A percentile compares a stretch with the other conserved stretches of the same genome.
Evolutionary conservation across 1,284 basidiomycete species (phyloP).

Genomic region (Thelephora terrestris): DNA sequence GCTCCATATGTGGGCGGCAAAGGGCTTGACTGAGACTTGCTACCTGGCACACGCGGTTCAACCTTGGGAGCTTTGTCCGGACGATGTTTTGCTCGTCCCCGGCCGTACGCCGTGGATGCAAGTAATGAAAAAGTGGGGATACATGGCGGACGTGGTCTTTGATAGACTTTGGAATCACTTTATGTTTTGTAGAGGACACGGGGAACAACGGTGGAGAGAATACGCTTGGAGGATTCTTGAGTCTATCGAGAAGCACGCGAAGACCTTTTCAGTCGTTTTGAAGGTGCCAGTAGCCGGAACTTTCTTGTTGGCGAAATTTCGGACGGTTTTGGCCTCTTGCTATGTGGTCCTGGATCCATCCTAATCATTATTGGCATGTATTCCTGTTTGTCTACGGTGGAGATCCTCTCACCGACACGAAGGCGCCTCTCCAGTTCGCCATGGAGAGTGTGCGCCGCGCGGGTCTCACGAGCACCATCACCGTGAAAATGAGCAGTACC

Average conservation of each 20-base stretch:
- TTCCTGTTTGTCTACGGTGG: too few relatives aligned
- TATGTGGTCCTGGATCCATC: too few relatives aligned
- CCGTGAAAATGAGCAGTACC: too few relatives aligned
- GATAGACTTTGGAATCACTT: constrained; percentile 57
- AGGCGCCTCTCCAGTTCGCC: too few relatives aligned
- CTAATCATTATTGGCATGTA: too few relatives aligned
- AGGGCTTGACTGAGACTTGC: constrained; percentile 60
- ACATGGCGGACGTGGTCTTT: constrained; percentile 26
- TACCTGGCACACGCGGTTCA: constrained; percentile 57
- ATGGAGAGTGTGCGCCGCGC: too few relatives aligned
- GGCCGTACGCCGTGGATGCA: constrained; percentile 37
- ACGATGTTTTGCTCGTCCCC: constrained; percentile 28
- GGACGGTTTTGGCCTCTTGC: too few relatives aligned
- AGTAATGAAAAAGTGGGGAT: constrained; percentile 41
- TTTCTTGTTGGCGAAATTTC: too few relatives aligned
- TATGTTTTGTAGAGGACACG: constrained; percentile 59
- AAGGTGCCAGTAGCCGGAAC: too few relatives aligned
- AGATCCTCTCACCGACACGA: too few relatives aligned
- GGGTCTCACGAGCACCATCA: too few relatives aligned
- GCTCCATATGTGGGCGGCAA: constrained; percentile 55
- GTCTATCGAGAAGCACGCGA: constrained; percentile 51
- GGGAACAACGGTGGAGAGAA: constrained; percentile 60
- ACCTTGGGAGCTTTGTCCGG: constrained; percentile 50
- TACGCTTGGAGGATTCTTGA: constrained; percentile 70
- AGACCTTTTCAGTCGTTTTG: too few relatives aligned